Evolutionary conservation across 2,329 filamentous ascomycete genomes (phyloP).

Genomic region (Talaromyces sp.): DNA sequence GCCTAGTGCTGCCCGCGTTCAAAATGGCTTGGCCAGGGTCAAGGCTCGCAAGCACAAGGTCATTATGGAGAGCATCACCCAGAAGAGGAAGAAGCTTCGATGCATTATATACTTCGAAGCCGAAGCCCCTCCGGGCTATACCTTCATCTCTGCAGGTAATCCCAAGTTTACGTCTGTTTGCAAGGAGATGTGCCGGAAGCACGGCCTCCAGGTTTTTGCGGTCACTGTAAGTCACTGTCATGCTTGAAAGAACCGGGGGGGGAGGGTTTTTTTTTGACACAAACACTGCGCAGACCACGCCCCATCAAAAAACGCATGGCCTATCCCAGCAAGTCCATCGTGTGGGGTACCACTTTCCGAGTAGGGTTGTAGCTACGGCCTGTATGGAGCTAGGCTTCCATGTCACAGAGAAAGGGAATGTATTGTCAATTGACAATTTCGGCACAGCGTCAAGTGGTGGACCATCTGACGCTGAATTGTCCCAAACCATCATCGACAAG

Average conservation of each 20-base stretch:
- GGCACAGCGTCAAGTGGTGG: constrained; percentile 19
- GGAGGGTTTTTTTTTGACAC: too few relatives aligned
- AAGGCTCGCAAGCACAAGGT: constrained; percentile 49
- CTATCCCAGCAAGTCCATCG: constrained; percentile 57
- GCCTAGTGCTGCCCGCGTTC: constrained; percentile 25
- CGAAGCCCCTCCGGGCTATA: constrained; percentile 55
- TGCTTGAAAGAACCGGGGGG: neutral
- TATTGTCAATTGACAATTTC: constrained; percentile 31
- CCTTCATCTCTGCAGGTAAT: constrained; percentile 56
- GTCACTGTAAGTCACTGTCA: constrained; percentile 50
- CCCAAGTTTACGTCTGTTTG: constrained; percentile 54
- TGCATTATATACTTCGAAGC: constrained; percentile 49
- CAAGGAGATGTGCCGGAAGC: constrained; percentile 55
- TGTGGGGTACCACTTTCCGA: constrained; percentile 59
- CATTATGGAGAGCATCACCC: constrained; percentile 52
- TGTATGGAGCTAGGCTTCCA: constrained; percentile 46
- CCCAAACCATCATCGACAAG: constrained; percentile 47
- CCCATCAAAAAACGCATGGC: constrained; percentile 45
- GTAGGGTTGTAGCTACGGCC: constrained; percentile 53
- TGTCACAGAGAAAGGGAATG: constrained; percentile 43
- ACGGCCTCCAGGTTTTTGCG: constrained; percentile 50
- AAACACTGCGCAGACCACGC: constrained; percentile 38
- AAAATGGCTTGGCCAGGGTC: constrained; percentile 26
- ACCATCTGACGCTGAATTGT: constrained; percentile 25
- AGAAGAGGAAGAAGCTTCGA: constrained; percentile 56